Evolutionary conservation across 208 protist genomes (phyloP).

Genomic region (Acanthamoeba rhysodes): DNA sequence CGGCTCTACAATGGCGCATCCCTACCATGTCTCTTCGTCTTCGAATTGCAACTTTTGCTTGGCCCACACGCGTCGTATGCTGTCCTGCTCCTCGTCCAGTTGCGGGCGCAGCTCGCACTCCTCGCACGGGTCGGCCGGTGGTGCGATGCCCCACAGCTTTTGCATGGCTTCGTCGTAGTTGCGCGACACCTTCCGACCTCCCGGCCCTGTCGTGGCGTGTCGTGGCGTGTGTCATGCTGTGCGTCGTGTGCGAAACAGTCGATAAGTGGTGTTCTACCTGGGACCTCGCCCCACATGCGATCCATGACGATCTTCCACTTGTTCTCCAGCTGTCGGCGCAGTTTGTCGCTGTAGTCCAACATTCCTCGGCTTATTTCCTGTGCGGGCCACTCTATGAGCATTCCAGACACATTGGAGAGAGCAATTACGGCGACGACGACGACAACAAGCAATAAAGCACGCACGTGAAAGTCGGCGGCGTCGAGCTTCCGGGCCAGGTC

Average conservation of each 20-base stretch:
- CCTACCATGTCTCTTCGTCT: not conserved
- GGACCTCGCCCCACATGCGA: conserved; percentile 9
- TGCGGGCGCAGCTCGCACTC: not conserved
- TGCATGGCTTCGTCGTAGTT: not conserved
- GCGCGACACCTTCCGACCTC: not conserved
- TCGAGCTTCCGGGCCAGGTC: conserved; percentile 63
- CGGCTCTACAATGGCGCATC: no score
- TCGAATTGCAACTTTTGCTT: not conserved
- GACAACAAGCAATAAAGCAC: no score
- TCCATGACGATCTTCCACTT: not conserved
- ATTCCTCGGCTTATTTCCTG: not conserved
- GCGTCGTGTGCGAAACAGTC: not conserved
- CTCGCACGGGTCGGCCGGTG: not conserved
- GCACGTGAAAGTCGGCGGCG: not conserved
- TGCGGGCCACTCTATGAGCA: not conserved
- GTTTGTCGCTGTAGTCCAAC: not conserved
- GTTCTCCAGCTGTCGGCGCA: conserved; percentile 16
- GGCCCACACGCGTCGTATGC: not conserved
- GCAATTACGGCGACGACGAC: no score
- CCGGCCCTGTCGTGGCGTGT: not conserved
- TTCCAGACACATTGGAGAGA: not conserved
- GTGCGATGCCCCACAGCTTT: not conserved
- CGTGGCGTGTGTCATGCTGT: not conserved
- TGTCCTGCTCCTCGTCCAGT: not conserved
- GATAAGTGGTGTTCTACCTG: no score